Base-by-base conservation (phyloP, 805 yeast genomes). In the Candida orba region DNA sequence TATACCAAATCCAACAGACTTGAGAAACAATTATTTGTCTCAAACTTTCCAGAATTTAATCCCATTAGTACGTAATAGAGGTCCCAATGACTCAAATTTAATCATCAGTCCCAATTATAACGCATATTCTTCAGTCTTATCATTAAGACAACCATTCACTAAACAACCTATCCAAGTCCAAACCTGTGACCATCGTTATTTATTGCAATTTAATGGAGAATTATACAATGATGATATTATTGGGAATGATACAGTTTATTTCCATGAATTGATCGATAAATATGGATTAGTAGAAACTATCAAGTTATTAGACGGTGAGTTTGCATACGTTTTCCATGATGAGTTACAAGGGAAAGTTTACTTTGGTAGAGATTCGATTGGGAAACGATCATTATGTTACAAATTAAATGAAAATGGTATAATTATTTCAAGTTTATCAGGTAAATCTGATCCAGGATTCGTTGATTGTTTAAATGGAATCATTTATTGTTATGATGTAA, bases 191-290 rank as follows among this genome's bases (percentile, higher is more conserved):
- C 53, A 64, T 37, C 50, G 67, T 52, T 70, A 56, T 40, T 54
- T 73, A 0, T 57, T 95, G 8, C 95, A 88, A 57, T 91, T 84
- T 64, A 93, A 95, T 59, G 99, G 99, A 0, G 97, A 93, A 54
- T 63, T 93, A 10, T 93, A 93, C 60, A 81, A 81, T 49, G 51
- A 59, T 1, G 82, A 73, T 32, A 72, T 83, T 20, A 51, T 52
- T 0, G 63, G 68, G 1, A 85, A 85, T 58, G 97, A 90, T 60
- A 79, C 95, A 0, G 67, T 60, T 4, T 83, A 60, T 50, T 37
- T 45, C 7, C 25, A 41, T 14, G 56, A 60, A 20, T 31, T 24
- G 22, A 32, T 43, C 1, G 35, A 37, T 10, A 17, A 24, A 13
- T n/a, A n/a, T 20, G 46, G 46, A n/a, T 61, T 82, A 3, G 39